A percentile compares a stretch with the other conserved stretches of the same genome.
phyloP scores from a whole-genome alignment of 2,329 filamentous ascomycete species.

The Purpureocillium lavendulum region DNA sequence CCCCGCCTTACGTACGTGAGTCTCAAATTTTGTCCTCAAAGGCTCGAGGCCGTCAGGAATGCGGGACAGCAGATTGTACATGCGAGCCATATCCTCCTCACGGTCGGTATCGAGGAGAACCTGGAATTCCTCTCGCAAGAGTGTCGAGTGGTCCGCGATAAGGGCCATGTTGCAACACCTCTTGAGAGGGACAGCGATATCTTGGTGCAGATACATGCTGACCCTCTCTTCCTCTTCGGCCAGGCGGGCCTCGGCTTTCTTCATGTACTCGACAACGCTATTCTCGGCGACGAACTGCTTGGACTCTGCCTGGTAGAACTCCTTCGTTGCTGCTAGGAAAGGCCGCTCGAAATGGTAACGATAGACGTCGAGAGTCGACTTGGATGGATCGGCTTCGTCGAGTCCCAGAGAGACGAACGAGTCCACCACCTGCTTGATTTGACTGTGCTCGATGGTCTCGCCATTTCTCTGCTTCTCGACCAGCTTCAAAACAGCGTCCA shows the following conservation, averaged over 20 bases:
- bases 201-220: conserved; percentile 79
- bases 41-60: conserved; percentile 91
- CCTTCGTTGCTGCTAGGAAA: conserved; percentile 75
- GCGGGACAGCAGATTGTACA: conserved; percentile 86
- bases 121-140: conserved; percentile 95
- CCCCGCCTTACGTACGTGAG: conserved; percentile 85
- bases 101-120: conserved; percentile 87
- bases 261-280: conserved; percentile 98
- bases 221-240: conserved; percentile 94
- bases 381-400: conserved; percentile 86
- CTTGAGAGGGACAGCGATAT: conserved; percentile 79
- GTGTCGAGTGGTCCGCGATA: conserved; percentile 75
- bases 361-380: conserved; percentile 94
- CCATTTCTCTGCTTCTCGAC: conserved; percentile 96
- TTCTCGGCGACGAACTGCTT: conserved; percentile 94
- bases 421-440: conserved; percentile 95
- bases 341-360: conserved; percentile 86
- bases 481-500: conserved; percentile 88
- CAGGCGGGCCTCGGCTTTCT: conserved; percentile 87
- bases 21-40: conserved; percentile 78
- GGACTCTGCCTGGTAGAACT: conserved; percentile 88
- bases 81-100: conserved; percentile 88
- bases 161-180: conserved; percentile 82
- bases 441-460: conserved; percentile 92
- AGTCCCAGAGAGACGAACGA: conserved; percentile 93